A percentile compares a stretch with the other conserved stretches of the same genome.
These are phyloP conservation scores for Misopates orontium DNA, from an alignment of 257 asterid genomes.

Conservation along the genomic window DNA sequence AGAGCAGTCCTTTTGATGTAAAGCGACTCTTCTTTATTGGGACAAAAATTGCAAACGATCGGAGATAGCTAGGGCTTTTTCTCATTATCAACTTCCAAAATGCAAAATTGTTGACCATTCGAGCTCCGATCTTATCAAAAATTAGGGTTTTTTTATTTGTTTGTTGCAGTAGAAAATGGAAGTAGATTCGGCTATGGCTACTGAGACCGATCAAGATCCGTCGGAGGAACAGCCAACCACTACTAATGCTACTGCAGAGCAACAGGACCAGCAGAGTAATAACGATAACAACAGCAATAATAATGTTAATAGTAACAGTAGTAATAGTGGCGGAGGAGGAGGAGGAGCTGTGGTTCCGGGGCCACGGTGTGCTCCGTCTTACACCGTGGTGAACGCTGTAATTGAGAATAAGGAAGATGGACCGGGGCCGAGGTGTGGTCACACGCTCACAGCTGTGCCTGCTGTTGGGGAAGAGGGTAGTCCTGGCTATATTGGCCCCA, in stretches of 20 bases:
- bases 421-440: conserved; percentile 97
- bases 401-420: conserved; percentile 93
- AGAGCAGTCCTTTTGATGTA: background rate
- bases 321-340: conserved; percentile 15
- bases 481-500: conserved; percentile 81
- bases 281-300: conserved; percentile 18
- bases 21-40: background rate
- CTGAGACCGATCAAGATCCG: conserved; percentile 77
- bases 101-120: conserved; percentile 45
- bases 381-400: conserved; percentile 68
- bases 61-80: conserved; percentile 47
- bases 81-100: conserved; percentile 44
- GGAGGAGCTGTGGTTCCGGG: conserved; percentile 58
- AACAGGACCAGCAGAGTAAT: conserved; percentile 38
- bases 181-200: conserved; percentile 72
- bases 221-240: conserved; percentile 50
- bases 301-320: conserved; percentile 29
- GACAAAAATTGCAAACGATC: conserved; percentile 25
- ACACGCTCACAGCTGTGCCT: conserved; percentile 92
- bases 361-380: conserved; percentile 88
- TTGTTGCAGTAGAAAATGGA: conserved; percentile 62
- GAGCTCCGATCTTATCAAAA: conserved; percentile 55
- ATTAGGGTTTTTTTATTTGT: conserved; percentile 78
- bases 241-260: conserved; percentile 43
- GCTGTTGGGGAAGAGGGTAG: conserved; percentile 96